Percentiles rank a stretch among this genome's conserved stretches.
These are phyloP conservation scores for Talaromyces sp. DNA, from an alignment of 2,329 filamentous ascomycete genomes.

Conservation along the genomic window DNA sequence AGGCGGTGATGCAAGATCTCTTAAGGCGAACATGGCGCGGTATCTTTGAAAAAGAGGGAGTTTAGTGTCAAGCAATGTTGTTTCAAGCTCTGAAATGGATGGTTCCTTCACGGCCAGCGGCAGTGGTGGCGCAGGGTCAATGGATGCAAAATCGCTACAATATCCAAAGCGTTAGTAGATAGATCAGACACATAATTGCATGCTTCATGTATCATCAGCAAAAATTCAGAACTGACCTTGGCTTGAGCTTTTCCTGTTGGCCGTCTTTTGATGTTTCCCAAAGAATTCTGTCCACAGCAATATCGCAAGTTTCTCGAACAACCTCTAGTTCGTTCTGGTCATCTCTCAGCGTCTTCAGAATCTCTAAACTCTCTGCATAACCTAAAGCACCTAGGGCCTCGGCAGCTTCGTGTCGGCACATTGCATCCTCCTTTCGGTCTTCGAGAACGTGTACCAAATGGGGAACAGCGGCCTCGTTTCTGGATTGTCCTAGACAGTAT, in stretches of 20 bases:
- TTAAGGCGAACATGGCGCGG: conserved; percentile 94
- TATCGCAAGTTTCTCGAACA: conserved; percentile 93
- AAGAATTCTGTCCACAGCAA: conserved; percentile 87
- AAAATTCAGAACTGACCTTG: conserved; percentile 56
- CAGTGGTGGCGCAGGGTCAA: conserved; percentile 89
- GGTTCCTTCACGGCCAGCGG: conserved; percentile 58
- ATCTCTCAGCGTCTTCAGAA: conserved; percentile 70
- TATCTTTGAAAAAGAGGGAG: conserved; percentile 87
- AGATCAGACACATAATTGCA: not conserved
- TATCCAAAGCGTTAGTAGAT: conserved; percentile 9
- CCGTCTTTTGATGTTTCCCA: conserved; percentile 78
- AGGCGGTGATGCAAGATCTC: conserved; percentile 89
- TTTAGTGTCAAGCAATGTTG: conserved; percentile 70
- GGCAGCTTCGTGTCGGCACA: conserved; percentile 95
- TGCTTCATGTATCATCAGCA: not conserved
- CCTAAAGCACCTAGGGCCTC: conserved; percentile 89
- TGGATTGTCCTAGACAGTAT: conserved; percentile 91
- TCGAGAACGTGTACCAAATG: conserved; percentile 69
- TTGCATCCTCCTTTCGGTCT: conserved; percentile 77
- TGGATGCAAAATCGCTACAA: conserved; percentile 82
- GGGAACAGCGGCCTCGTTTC: conserved; percentile 67
- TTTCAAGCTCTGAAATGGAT: conserved; percentile 69
- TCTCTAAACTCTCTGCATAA: conserved; percentile 64
- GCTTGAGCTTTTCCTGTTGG: conserved; percentile 69
- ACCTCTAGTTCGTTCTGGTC: conserved; percentile 70